These are phyloP conservation scores for Serendipita vermifera DNA, from an alignment of 768 basidiomycete genomes.

Conservation along the genomic window DNA sequence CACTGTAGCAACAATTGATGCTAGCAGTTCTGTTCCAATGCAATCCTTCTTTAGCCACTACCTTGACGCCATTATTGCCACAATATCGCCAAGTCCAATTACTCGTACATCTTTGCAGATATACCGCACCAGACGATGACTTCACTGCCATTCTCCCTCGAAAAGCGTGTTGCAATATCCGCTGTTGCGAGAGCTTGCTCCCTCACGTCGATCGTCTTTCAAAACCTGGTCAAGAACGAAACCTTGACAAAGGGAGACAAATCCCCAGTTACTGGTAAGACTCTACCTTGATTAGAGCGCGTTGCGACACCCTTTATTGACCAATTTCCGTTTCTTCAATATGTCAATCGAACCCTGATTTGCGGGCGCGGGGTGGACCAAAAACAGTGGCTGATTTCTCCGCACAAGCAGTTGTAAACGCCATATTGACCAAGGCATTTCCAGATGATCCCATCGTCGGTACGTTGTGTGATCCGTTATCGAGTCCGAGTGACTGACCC, in stretches of 20 bases:
- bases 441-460: slow-evolving; percentile 77
- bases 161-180: slow-evolving; percentile 70
- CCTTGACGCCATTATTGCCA: too few species aligned
- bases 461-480: background rate
- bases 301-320: too few species aligned
- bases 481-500: background rate
- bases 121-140: too few species aligned
- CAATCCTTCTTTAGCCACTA: too few species aligned
- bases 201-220: slow-evolving; percentile 76
- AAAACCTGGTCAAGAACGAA: slow-evolving; percentile 70
- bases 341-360: too few species aligned
- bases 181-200: slow-evolving; percentile 80
- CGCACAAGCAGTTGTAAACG: slow-evolving; percentile 82
- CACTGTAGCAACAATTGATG: too few species aligned
- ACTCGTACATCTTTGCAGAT: too few species aligned
- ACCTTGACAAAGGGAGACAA: slow-evolving; percentile 85
- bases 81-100: too few species aligned
- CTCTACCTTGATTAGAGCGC: too few species aligned
- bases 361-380: too few species aligned
- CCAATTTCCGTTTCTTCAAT: too few species aligned
- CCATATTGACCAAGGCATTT: slow-evolving; percentile 63
- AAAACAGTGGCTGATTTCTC: slow-evolving; percentile 88
- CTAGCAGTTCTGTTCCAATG: too few species aligned
- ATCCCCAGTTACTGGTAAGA: slow-evolving; percentile 80
- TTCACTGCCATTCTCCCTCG: slow-evolving; percentile 44